These are phyloP conservation scores for Ceratocystis alfenasii DNA, from an alignment of 2,329 filamentous ascomycete genomes.

Conservation along the genomic window DNA sequence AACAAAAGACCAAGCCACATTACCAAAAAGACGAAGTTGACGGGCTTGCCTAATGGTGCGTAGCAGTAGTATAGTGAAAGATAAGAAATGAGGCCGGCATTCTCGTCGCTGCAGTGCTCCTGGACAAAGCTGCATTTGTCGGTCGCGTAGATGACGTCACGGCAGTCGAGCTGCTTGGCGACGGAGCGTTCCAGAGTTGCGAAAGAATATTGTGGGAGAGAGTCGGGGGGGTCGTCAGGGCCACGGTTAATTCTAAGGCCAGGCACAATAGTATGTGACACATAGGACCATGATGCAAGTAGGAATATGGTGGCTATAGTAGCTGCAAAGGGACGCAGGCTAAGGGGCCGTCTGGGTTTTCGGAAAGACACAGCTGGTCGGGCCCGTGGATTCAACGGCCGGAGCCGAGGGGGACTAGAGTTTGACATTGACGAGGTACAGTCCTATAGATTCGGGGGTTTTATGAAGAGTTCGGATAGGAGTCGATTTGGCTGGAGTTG, in stretches of 20 bases:
- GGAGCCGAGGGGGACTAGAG: neutral
- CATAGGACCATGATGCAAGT: conserved; percentile 13
- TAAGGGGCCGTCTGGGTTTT: neutral
- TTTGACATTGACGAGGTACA: neutral
- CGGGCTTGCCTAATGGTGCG: conserved; percentile 52
- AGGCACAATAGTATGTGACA: neutral
- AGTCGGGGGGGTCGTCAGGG: neutral
- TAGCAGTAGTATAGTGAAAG: conserved; percentile 83
- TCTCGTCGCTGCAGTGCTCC: conserved; percentile 72
- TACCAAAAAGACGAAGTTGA: conserved; percentile 69
- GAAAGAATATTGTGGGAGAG: neutral
- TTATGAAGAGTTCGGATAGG: neutral
- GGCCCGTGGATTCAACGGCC: neutral
- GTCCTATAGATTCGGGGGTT: neutral
- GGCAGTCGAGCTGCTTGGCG: conserved; percentile 44
- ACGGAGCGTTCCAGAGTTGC: neutral
- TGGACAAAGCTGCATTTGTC: conserved; percentile 83
- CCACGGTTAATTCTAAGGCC: neutral
- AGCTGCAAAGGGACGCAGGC: conserved; percentile 15
- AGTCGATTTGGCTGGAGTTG: neutral
- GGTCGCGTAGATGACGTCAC: conserved; percentile 59
- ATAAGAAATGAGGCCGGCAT: conserved; percentile 82
- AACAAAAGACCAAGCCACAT: conserved; percentile 83
- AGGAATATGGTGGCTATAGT: conserved; percentile 14
- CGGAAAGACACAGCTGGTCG: neutral